Evolutionary conservation across 768 basidiomycete genomes (phyloP), one percentile per base, ranked within the genome.

Genomic region (Suillus lakei): DNA sequence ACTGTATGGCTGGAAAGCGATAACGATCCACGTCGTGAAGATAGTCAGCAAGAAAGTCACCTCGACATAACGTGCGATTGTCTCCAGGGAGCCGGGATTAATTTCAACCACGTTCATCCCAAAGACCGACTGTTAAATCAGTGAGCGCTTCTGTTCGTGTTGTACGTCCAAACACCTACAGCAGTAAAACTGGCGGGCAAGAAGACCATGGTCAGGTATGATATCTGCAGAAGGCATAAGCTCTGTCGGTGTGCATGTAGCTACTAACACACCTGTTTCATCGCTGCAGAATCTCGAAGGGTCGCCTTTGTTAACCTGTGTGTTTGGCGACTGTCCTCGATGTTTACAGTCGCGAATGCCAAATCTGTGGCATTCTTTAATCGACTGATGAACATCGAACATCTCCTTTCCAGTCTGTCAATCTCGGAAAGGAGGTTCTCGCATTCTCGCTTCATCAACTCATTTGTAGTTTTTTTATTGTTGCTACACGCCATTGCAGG

Each of bases 151-250:
- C 23, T 13, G 46, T 23, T 48, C 46, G 10, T 23, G n/a, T 23
- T 48, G 23, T 48, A 48, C 46, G 5, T 48, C 3, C 3, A 9
- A 15, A 9, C 1, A 72, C 73, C 62, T 61, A 76, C 76, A 5
- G 75, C 67, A 51, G 73, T 71, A 63, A 87, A 87, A 12, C 80
- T 82, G 5, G 86, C 83, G 1, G 88, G 88, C 28, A 89, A 75
- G 73, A 88, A 89, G 41, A 87, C 72, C 86, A 88, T 86, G 0
- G 86, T 86, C 9, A 89, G 73, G 64, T 86, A 87, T 0, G 85
- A 81, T 34, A 88, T 83, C 71, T 86, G 80, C 64, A 53, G 16
- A 43, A 28, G 16, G 16, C 12, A 15, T 60, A 5, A 39, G 26
- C 9, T 34, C n/a, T 36, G 6, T 16, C 16, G 13, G 38, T 68